Conservation (phyloP, 768 basidiomycete species). For the Boletales sp. region DNA sequence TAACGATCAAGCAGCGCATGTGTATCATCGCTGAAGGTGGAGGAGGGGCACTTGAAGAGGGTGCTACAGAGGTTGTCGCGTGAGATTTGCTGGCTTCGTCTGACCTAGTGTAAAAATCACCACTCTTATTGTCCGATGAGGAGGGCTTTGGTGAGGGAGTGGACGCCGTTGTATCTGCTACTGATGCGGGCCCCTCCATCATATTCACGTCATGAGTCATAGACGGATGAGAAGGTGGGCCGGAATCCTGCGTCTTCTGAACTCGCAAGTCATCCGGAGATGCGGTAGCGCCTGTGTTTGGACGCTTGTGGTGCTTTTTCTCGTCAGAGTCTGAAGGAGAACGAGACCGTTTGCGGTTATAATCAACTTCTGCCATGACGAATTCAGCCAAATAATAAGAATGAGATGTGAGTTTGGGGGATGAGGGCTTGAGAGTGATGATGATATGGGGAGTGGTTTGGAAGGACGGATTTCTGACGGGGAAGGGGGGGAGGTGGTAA, state of each 20-base stretch:
- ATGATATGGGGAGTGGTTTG: slow-evolving; percentile 32
- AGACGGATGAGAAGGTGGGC: slow-evolving; percentile 36
- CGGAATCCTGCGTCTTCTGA: slow-evolving; percentile 44
- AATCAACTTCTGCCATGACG: slow-evolving; percentile 85
- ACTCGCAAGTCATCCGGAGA: slow-evolving; percentile 59
- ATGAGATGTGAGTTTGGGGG: slow-evolving; percentile 36
- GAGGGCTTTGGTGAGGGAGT: slow-evolving; percentile 53
- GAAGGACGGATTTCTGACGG: slow-evolving; percentile 46
- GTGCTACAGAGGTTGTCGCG: slow-evolving; percentile 44
- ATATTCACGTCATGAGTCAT: slow-evolving; percentile 60
- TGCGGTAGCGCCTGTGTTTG: slow-evolving; percentile 71
- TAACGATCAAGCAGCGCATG: slow-evolving; percentile 98
- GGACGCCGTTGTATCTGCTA: slow-evolving; percentile 48
- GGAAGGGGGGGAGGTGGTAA: slow-evolving; percentile 52
- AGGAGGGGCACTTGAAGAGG: slow-evolving; percentile 44
- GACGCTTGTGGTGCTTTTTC: slow-evolving; percentile 77
- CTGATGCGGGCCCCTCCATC: slow-evolving; percentile 42
- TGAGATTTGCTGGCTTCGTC: slow-evolving; percentile 39
- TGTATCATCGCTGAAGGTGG: slow-evolving; percentile 84
- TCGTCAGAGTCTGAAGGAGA: slow-evolving; percentile 80
- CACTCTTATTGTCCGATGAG: slow-evolving; percentile 41
- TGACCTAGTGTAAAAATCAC: slow-evolving; percentile 34
- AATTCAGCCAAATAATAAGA: slow-evolving; percentile 47
- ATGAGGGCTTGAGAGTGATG: slow-evolving; percentile 46
- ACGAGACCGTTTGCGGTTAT: slow-evolving; percentile 82